Conservation (phyloP, 192 early-diverging fungal species). For the Geranomyces variabilis region DNA sequence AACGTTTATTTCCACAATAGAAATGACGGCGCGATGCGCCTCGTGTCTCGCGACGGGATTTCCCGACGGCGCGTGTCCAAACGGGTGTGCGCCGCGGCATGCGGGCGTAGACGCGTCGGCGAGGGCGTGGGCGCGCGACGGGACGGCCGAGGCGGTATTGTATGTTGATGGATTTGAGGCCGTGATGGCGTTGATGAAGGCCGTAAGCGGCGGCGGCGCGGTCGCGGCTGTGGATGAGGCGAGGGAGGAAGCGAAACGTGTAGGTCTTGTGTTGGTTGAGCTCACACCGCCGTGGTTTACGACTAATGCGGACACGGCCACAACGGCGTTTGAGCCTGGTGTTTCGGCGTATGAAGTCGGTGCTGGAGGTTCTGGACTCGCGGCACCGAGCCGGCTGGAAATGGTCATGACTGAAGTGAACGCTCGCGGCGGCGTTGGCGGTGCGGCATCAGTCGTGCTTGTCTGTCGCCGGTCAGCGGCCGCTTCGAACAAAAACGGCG, state of each 20-base stretch:
- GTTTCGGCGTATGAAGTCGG: not conserved
- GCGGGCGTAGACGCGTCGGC: slow-evolving; percentile 9
- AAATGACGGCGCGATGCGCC: slow-evolving; percentile 6
- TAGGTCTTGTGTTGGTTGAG: too few relatives aligned
- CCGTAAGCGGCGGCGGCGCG: not conserved
- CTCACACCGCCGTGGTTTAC: slow-evolving; percentile 31
- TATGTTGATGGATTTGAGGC: slow-evolving; percentile 18
- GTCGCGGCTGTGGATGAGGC: not conserved
- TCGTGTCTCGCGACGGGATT: not conserved
- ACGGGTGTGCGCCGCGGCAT: slow-evolving; percentile 23
- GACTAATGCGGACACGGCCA: not conserved
- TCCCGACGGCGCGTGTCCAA: slow-evolving; percentile 1
- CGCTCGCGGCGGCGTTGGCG: not conserved
- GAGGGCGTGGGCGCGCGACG: slow-evolving; percentile 22
- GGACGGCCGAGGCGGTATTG: slow-evolving; percentile 18
- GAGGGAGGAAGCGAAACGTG: not conserved
- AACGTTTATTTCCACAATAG: slow-evolving; percentile 17
- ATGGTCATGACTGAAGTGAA: not conserved
- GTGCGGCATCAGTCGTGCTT: slow-evolving; percentile 6
- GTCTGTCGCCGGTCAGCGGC: not conserved
- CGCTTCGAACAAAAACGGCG: not conserved
- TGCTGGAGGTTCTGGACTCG: not conserved
- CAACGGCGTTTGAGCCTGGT: not conserved
- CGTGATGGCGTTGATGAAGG: slow-evolving; percentile 15
- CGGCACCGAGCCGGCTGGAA: not conserved